phyloP scores from a whole-genome alignment of 495 filamentous ascomycete genomes.

The Paragyromitra xinjiangensis region DNA sequence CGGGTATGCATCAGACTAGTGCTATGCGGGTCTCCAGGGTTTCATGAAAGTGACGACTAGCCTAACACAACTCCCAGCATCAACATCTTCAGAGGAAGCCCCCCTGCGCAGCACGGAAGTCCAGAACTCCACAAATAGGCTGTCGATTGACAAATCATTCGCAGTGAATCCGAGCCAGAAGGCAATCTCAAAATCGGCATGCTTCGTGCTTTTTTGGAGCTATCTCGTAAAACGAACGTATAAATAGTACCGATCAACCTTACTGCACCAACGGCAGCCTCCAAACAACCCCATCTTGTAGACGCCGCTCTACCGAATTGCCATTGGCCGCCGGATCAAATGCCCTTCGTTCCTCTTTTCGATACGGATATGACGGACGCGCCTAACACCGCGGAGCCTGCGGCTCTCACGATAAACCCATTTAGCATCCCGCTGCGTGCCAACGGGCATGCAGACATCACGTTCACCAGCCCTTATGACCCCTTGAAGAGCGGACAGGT shows the following conservation, averaged over 20 bases:
- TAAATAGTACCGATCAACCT: constrained; percentile 34
- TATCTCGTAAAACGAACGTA: constrained; percentile 43
- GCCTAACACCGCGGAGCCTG: constrained; percentile 13
- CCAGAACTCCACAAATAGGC: constrained; percentile 7
- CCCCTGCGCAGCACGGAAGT: constrained; percentile 16
- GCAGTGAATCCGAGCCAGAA: background rate
- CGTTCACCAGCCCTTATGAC: constrained; percentile 32
- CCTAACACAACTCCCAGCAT: constrained; percentile 27
- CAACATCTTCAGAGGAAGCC: constrained; percentile 5
- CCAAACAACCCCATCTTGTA: constrained; percentile 12
- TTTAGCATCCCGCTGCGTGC: constrained; percentile 30
- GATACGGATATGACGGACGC: constrained; percentile 44
- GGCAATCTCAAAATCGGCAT: constrained; percentile 25
- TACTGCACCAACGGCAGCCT: constrained; percentile 20
- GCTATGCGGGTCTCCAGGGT: constrained; percentile 4
- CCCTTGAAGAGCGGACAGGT: constrained; percentile 21
- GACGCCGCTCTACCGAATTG: constrained; percentile 1
- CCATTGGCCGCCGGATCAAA: constrained; percentile 13
- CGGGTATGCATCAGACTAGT: constrained; percentile 26
- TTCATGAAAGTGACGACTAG: constrained; percentile 26
- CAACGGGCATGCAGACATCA: constrained; percentile 42
- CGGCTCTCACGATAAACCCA: constrained; percentile 25
- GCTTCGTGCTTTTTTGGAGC: constrained; percentile 33
- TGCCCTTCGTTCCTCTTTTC: constrained; percentile 39
- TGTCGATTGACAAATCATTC: background rate